A percentile compares a stretch with the other conserved stretches of the same genome.
Conservation (phyloP, 768 basidiomycete genomes). For the Lactifluus echinatus region DNA sequence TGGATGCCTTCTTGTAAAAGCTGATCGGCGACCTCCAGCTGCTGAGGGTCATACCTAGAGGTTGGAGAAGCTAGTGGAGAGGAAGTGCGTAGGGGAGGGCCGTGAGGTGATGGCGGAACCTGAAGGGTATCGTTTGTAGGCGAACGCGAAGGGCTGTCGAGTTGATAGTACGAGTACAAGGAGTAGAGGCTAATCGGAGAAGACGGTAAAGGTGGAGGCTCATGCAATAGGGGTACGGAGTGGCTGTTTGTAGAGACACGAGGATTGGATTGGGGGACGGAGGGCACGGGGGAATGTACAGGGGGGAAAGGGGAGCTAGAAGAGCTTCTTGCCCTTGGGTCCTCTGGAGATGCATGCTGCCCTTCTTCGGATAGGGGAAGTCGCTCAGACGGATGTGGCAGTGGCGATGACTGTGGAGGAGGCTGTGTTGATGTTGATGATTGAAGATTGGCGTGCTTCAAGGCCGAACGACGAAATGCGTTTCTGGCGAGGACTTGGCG, state of each 20-base stretch:
- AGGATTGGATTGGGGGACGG: not conserved
- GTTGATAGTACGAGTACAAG: constrained; percentile 26
- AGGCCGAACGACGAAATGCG: constrained; percentile 28
- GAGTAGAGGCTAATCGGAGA: constrained; percentile 25
- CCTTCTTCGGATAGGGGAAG: constrained; percentile 8
- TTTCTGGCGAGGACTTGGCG: constrained; percentile 51
- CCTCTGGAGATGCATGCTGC: not conserved
- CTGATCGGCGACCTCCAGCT: constrained; percentile 45
- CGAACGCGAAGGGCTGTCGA: constrained; percentile 20
- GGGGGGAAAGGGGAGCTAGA: not conserved
- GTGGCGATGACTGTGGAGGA: constrained; percentile 3
- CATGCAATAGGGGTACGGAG: not conserved
- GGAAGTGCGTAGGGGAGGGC: not conserved
- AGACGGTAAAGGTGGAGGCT: constrained; percentile 13
- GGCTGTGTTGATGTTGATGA: constrained; percentile 5
- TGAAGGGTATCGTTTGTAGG: constrained; percentile 13
- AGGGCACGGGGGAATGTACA: not conserved
- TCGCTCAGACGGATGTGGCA: not conserved
- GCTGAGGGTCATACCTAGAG: constrained; percentile 12
- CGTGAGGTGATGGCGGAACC: constrained; percentile 17
- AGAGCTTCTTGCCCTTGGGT: not conserved
- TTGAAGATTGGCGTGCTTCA: not conserved
- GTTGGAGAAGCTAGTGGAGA: not conserved
- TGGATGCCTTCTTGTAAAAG: constrained; percentile 70
- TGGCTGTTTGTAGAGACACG: constrained; percentile 15